Percentiles rank a stretch among this genome's conserved stretches.
Conservation (phyloP, 768 basidiomycete species). For the Crassisporium funariophilum region DNA sequence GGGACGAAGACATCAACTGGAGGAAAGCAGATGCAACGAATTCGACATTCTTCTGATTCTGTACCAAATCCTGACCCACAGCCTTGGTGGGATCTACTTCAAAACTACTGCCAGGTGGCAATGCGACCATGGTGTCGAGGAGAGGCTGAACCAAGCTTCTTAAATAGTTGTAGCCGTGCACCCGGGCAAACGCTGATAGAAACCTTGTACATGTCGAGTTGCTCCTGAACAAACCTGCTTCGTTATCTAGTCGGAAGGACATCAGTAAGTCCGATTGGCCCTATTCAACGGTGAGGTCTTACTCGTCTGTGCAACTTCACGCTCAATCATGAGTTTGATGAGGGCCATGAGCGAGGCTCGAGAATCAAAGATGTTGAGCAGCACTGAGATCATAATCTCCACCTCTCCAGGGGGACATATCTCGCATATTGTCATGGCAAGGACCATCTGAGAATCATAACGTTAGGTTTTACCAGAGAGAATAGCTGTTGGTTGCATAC, state of each 20-base stretch:
- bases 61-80: constrained; percentile 57
- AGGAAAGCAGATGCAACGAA: constrained; percentile 77
- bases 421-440: constrained; percentile 87
- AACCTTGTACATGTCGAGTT: constrained; percentile 90
- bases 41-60: constrained; percentile 73
- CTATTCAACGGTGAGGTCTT: too few relatives aligned
- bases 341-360: constrained; percentile 69
- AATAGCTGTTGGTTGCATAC: constrained; percentile 42
- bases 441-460: constrained; percentile 52
- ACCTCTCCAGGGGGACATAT: constrained; percentile 78
- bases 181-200: constrained; percentile 80
- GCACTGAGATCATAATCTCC: constrained; percentile 81
- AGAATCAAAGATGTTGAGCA: constrained; percentile 86
- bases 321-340: constrained; percentile 82
- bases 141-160: constrained; percentile 77
- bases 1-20: constrained; percentile 70
- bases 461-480: neutral
- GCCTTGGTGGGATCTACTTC: constrained; percentile 74
- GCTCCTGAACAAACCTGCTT: constrained; percentile 81
- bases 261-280: too few relatives aligned
- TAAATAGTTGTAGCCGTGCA: constrained; percentile 94
- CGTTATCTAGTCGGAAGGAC: constrained; percentile 54
- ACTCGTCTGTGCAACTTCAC: constrained; percentile 83
- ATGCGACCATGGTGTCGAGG: constrained; percentile 69
- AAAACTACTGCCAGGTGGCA: constrained; percentile 75